Percentiles rank a stretch among this genome's conserved stretches.
phyloP scores from a whole-genome alignment of 2,329 filamentous ascomycete genomes.

The Esteya vermicola region DNA sequence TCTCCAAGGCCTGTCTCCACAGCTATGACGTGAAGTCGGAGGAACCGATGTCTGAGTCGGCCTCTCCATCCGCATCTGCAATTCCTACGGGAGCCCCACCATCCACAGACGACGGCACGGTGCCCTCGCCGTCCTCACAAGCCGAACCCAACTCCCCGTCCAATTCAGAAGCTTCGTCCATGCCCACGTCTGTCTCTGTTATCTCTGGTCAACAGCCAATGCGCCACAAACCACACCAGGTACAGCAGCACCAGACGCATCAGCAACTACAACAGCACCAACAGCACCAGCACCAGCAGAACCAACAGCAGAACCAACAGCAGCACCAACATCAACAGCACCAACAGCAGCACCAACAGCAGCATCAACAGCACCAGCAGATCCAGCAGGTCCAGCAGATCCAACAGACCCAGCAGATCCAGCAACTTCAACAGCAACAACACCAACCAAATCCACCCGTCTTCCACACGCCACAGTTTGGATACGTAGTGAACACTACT shows the following conservation, averaged over 20 bases:
- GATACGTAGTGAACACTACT: conserved; percentile 40
- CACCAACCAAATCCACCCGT: conserved; percentile 19
- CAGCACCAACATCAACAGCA: background rate
- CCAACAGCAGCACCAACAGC: conserved; percentile 7
- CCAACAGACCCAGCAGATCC: conserved; percentile 9
- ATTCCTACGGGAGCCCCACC: no score
- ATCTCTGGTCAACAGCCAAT: conserved; percentile 12
- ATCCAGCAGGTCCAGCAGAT: no score
- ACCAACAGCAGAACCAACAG: background rate
- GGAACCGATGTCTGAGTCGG: conserved; percentile 10
- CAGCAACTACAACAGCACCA: conserved; percentile 11
- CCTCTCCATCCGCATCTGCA: background rate
- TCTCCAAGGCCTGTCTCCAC: conserved; percentile 74
- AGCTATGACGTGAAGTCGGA: conserved; percentile 58
- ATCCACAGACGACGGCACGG: conserved; percentile 14
- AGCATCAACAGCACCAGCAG: conserved; percentile 7
- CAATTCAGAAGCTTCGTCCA: conserved; percentile 22
- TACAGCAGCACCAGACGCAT: conserved; percentile 11
- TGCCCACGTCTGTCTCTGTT: conserved; percentile 8
- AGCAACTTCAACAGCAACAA: conserved; percentile 9
- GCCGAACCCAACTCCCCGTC: conserved; percentile 33
- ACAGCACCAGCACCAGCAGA: conserved; percentile 12
- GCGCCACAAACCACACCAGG: background rate
- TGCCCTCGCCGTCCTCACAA: conserved; percentile 32
- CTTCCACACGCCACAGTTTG: conserved; percentile 41